A percentile compares a stretch with the other conserved stretches of the same genome.
These are phyloP conservation scores for Chlamydomonas sphaeroides DNA, from an alignment of 139 green algal genomes.

Conservation along the genomic window DNA sequence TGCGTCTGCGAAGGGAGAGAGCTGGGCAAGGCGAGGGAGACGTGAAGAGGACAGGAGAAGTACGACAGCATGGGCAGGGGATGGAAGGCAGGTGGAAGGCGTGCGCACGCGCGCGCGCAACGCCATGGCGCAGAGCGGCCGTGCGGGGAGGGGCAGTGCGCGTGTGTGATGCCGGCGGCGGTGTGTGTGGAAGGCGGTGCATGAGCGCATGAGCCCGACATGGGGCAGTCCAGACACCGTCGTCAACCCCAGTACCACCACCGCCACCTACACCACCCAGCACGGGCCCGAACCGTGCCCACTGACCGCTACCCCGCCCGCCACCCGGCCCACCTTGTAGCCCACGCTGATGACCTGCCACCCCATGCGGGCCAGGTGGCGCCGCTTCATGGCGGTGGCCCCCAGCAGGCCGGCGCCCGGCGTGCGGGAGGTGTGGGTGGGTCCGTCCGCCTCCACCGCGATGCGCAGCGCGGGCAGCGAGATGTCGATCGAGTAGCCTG, in stretches of 20 bases:
- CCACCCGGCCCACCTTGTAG: constrained; percentile 1
- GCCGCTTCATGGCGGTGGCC: constrained; percentile 63
- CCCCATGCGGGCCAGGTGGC: constrained; percentile 62
- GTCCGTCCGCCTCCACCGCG: constrained; percentile 71
- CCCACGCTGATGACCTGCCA: constrained; percentile 59
- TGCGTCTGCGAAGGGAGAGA: too few relatives aligned
- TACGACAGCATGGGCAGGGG: too few relatives aligned
- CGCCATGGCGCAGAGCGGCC: too few relatives aligned
- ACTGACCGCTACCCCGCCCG: not conserved
- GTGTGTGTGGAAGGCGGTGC: too few relatives aligned
- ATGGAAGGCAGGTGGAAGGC: too few relatives aligned
- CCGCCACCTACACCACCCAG: not conserved
- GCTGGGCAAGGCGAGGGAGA: too few relatives aligned
- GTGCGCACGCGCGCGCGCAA: too few relatives aligned
- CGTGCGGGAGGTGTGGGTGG: constrained; percentile 63
- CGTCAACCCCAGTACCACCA: not conserved
- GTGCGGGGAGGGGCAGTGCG: too few relatives aligned
- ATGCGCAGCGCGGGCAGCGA: constrained; percentile 48
- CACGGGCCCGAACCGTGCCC: not conserved
- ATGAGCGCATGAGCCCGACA: too few relatives aligned
- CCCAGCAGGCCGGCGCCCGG: constrained; percentile 42
- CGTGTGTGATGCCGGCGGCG: too few relatives aligned
- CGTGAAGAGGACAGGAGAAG: too few relatives aligned
- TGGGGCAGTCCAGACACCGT: not conserved
- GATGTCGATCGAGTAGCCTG: constrained; percentile 66